Evolutionary conservation across 495 filamentous ascomycete species (phyloP).

Genomic region (Podospora sp.): DNA sequence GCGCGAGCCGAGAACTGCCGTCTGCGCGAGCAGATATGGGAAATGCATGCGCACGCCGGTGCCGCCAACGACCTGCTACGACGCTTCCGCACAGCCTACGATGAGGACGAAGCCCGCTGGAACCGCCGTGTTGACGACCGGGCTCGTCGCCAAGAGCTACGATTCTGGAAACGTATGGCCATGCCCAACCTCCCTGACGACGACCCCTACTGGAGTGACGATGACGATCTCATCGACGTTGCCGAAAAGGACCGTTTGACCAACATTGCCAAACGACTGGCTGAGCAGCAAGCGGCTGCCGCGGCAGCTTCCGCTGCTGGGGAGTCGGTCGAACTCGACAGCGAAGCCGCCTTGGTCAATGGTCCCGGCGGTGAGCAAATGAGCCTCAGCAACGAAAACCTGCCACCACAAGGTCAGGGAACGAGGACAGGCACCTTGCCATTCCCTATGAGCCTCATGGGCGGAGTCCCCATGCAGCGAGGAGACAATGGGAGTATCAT

Average conservation of each 20-base stretch:
- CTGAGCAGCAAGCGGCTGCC: slow-evolving; percentile 42
- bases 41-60: slow-evolving; percentile 56
- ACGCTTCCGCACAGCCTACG: slow-evolving; percentile 48
- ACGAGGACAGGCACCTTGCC: slow-evolving; percentile 8
- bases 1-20: slow-evolving; percentile 58
- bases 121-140: slow-evolving; percentile 48
- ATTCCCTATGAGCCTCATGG: slow-evolving; percentile 35
- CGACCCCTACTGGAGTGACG: slow-evolving; percentile 56
- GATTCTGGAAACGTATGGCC: slow-evolving; percentile 60
- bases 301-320: slow-evolving; percentile 23
- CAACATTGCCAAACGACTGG: slow-evolving; percentile 40
- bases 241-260: slow-evolving; percentile 52
- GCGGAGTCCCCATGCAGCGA: slow-evolving; percentile 51
- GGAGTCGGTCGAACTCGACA: slow-evolving; percentile 15
- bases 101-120: slow-evolving; percentile 50
- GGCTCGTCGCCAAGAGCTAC: slow-evolving; percentile 49
- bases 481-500: slow-evolving; percentile 35
- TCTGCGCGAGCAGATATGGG: slow-evolving; percentile 59
- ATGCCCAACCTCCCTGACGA: slow-evolving; percentile 54
- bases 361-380: slow-evolving; percentile 1
- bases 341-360: neutral
- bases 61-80: slow-evolving; percentile 53
- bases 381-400: slow-evolving; percentile 19
- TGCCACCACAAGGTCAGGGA: slow-evolving; percentile 11
- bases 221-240: slow-evolving; percentile 57